Evolutionary conservation across 352 stramenopile species (phyloP), one percentile per base, ranked within the genome.

Genomic region (Phytophthora foliorum): DNA sequence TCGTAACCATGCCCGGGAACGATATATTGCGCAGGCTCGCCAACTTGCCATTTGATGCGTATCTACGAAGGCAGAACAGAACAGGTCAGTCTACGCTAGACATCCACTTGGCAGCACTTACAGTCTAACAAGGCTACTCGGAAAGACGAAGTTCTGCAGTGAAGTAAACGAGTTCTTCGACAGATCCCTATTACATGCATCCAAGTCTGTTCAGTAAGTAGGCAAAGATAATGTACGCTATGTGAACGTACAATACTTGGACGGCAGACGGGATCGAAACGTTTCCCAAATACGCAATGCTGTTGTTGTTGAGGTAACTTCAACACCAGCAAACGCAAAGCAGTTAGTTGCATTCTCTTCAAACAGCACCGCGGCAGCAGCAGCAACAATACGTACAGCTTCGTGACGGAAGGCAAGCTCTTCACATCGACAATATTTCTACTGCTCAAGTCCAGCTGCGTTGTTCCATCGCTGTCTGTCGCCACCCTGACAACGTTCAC

Each of bases 271-370:
- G 69, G 21, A 83, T 80, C 11, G 60, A 55, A 11, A 51, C 51
- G 13, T 75, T 74, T 21, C 59, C 45, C 27, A 85, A 24, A 5
- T 38, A 19, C 7, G 19, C 16, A 45, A 85, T 74, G 22, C 54
- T 76, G 63, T 85, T 85, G 56, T 67, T 75, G 32, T 51, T 69
- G 29, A 85, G 66, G 16, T 77, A 51, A 10, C 77, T 85, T 49
- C 10, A 44, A 6, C 4, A 14, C 10, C n/a, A 56, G 22, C 9
- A 49, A 11, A 55, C 5, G 21, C 16, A 22, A 13, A 21, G 56
- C 29, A 3, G 29, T 48, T 6, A 63, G 16, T 59, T 24, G 45
- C 17, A 24, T 22, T 42, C 36, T 19, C 10, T 21, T 54, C 45
- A 44, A 62, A 29, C n/a, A 27, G 14, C 13, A 50, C 32, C 24